phyloP scores from a whole-genome alignment of 495 filamentous ascomycete genomes.

The Daldinia caldariorum region DNA sequence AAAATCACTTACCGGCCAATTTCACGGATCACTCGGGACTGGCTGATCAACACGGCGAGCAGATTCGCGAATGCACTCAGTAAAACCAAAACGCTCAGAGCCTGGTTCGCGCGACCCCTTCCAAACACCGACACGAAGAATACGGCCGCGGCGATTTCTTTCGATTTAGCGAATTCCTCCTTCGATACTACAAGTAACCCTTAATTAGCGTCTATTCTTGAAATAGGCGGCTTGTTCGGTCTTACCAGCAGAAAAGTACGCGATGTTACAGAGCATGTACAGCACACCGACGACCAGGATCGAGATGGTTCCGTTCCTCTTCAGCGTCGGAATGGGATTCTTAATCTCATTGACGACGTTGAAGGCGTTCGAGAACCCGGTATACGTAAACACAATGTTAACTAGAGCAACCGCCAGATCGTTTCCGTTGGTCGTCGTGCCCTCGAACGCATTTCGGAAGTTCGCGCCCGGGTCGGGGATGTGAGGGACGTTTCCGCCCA shows the following conservation, averaged over 20 bases:
- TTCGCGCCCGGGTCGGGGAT: constrained; percentile 66
- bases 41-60: constrained; percentile 66
- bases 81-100: constrained; percentile 68
- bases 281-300: constrained; percentile 62
- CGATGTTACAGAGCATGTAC: constrained; percentile 70
- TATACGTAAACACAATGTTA: constrained; percentile 71
- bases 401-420: constrained; percentile 68
- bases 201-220: constrained; percentile 7
- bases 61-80: constrained; percentile 73
- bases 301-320: constrained; percentile 63
- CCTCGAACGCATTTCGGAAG: constrained; percentile 67
- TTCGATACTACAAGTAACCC: constrained; percentile 54
- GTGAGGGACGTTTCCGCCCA: constrained; percentile 64
- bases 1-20: constrained; percentile 57
- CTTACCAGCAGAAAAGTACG: constrained; percentile 65
- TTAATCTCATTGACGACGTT: constrained; percentile 73
- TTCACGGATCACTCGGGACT: constrained; percentile 68
- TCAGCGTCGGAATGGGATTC: constrained; percentile 55
- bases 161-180: constrained; percentile 61
- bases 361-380: constrained; percentile 70
- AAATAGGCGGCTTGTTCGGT: neutral
- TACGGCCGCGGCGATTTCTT: constrained; percentile 64
- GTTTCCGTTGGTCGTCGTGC: constrained; percentile 61
- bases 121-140: constrained; percentile 73
- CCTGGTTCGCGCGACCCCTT: constrained; percentile 57